Base-by-base conservation (phyloP, 228 moss, liverwort and hornwort species). In the Sphagnum magellanicum region DNA sequence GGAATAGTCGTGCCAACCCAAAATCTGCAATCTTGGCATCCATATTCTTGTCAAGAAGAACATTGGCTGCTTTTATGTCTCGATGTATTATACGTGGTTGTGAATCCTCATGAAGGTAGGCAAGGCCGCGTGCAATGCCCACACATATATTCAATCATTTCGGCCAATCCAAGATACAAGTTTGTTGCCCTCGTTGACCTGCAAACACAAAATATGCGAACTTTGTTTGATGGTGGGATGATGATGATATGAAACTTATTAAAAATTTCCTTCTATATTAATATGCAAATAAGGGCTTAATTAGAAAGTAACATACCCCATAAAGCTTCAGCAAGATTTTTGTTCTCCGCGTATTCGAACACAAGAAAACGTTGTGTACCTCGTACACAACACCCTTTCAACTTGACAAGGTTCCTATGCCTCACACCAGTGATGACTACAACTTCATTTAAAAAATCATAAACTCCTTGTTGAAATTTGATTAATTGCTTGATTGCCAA, bases 91-190 rank as follows among this genome's bases (percentile, higher is more conserved):
- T 75, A 51, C 59, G 50, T 0, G 73, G 79, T 70, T 80, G 80
- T 3, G 79, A 68, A 52, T 79, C 79, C 58, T 79, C 79, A 12
- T 75, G 75, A 15, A 75, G 72, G 52, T 79, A 79, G 15, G 71
- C 51, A 4, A 79, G 53, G 13, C 75, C 75, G 17, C 72, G 66
- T 17, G 75, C 75, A 57, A 79, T 57, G 51, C 69, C 72, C 60
- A 72, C 72, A 50, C 73, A 70, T 32, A 76, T 73, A 53, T 67
- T 70, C 7, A 73, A 53, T 50, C 63, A 63, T 8, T 52, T 73
- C 48, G 73, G 16, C 76, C 70, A 80, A 59, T 75, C 64, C 1
- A 79, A 71, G 8, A 62, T 1, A 4, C 5, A 6, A 3, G 32
- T 32, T 32, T 32, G 32, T 32, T 32, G 32, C 32, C 32, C 32